phyloP scores from a whole-genome alignment of 192 early-diverging fungal genomes.

The Linnemannia hyalina region DNA sequence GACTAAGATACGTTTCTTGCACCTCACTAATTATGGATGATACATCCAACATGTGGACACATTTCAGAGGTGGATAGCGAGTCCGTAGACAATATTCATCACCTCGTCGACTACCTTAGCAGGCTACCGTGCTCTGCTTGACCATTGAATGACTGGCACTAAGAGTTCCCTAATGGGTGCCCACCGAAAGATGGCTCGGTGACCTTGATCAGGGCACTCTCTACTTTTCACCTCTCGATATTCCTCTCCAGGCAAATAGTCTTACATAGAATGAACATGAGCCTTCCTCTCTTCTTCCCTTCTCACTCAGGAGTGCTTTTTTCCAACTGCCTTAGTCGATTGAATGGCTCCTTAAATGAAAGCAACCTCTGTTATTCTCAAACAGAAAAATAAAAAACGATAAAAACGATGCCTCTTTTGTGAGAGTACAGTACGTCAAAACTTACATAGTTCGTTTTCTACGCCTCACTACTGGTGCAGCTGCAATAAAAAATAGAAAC shows the following conservation, averaged over 20 bases:
- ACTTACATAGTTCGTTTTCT: neutral
- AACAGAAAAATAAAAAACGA: neutral
- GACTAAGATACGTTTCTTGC: neutral
- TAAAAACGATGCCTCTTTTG: neutral
- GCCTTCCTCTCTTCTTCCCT: neutral
- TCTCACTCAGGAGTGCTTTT: neutral
- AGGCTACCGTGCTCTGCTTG: too few relatives aligned
- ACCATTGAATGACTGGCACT: too few relatives aligned
- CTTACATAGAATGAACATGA: neutral
- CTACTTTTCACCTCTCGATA: too few relatives aligned
- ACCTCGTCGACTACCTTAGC: too few relatives aligned
- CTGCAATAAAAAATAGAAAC: neutral
- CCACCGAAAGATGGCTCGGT: too few relatives aligned
- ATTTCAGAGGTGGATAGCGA: neutral
- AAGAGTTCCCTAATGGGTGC: too few relatives aligned
- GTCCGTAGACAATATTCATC: too few relatives aligned
- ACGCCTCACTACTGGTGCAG: neutral
- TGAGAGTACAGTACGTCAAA: neutral
- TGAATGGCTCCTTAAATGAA: neutral
- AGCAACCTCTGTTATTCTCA: neutral
- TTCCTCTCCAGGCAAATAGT: neutral
- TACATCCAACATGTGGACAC: neutral
- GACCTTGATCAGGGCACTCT: too few relatives aligned
- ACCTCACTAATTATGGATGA: too few relatives aligned
- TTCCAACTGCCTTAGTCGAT: neutral